Evolutionary conservation across 768 basidiomycete species (phyloP).

Genomic region (Naematelia encephala): DNA sequence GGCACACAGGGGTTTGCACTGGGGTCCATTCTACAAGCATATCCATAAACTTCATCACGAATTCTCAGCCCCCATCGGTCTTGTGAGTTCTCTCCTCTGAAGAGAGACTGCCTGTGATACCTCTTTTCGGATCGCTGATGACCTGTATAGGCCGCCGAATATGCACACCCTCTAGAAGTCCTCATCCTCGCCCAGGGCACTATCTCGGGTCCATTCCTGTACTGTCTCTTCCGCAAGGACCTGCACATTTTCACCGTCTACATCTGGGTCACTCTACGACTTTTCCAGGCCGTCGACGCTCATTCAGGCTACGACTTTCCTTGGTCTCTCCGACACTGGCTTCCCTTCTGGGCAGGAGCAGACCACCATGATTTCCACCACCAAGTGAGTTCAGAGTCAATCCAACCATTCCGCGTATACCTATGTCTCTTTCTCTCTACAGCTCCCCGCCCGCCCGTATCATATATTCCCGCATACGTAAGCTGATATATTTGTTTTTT

Average conservation of each 20-base stretch:
- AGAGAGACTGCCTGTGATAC: too few species aligned
- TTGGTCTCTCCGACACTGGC: slow-evolving; percentile 86
- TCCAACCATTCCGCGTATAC: too few species aligned
- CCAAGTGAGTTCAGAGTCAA: too few species aligned
- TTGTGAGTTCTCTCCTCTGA: slow-evolving; percentile 58
- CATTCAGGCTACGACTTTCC: slow-evolving; percentile 99
- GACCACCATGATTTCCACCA: slow-evolving; percentile 99
- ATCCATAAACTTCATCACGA: slow-evolving; percentile 98
- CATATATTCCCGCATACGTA: not conserved
- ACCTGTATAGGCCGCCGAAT: slow-evolving; percentile 67
- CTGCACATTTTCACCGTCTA: slow-evolving; percentile 93
- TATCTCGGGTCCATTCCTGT: slow-evolving; percentile 79
- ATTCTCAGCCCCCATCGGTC: slow-evolving; percentile 92
- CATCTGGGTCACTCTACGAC: slow-evolving; percentile 84
- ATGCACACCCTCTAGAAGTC: slow-evolving; percentile 94
- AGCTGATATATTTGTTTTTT: not conserved
- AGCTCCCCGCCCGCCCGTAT: too few species aligned
- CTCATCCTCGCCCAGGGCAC: slow-evolving; percentile 92
- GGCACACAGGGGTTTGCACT: slow-evolving; percentile 89
- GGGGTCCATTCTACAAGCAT: slow-evolving; percentile 69
- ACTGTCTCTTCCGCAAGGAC: slow-evolving; percentile 67
- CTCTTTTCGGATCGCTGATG: slow-evolving; percentile 1
- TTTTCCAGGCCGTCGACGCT: slow-evolving; percentile 96
- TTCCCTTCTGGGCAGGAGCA: slow-evolving; percentile 63
- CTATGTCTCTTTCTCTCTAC: slow-evolving; percentile 62